Conservation (phyloP, 2,329 filamentous ascomycete species). For the Helicocarpus griseus region DNA sequence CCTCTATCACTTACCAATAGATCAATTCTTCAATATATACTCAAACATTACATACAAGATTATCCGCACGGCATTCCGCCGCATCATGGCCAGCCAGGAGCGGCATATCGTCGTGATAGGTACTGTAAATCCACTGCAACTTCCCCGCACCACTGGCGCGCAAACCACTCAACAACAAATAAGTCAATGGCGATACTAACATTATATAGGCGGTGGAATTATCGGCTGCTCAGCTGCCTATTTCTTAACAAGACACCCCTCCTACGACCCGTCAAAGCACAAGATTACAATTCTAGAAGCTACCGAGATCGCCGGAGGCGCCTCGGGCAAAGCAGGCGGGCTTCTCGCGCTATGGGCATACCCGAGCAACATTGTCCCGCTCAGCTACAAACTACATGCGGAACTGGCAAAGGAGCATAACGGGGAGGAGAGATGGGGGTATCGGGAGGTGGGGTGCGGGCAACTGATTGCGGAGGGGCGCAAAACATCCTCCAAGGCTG, state of each 20-base stretch:
- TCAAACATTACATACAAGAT: background rate
- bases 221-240: conserved; percentile 90
- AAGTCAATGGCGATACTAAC: background rate
- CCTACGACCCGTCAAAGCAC: conserved; percentile 64
- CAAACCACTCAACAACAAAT: background rate
- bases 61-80: background rate
- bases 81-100: conserved; percentile 16
- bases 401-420: conserved; percentile 76
- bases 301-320: conserved; percentile 72
- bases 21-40: background rate
- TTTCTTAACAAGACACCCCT: conserved; percentile 76
- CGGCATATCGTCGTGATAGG: conserved; percentile 34
- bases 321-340: conserved; percentile 90
- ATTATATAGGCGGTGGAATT: conserved; percentile 65
- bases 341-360: conserved; percentile 89
- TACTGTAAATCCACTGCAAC: conserved; percentile 13
- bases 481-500: conserved; percentile 11
- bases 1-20: background rate
- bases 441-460: conserved; percentile 68
- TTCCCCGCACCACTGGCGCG: background rate
- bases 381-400: conserved; percentile 75
- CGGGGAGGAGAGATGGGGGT: conserved; percentile 75
- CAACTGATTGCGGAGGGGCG: conserved; percentile 46
- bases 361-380: conserved; percentile 68
- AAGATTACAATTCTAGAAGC: conserved; percentile 82